Evolutionary conservation across 768 basidiomycete species (phyloP), one percentile per base, ranked within the genome.

Genomic region (Lyophyllum semitale): DNA sequence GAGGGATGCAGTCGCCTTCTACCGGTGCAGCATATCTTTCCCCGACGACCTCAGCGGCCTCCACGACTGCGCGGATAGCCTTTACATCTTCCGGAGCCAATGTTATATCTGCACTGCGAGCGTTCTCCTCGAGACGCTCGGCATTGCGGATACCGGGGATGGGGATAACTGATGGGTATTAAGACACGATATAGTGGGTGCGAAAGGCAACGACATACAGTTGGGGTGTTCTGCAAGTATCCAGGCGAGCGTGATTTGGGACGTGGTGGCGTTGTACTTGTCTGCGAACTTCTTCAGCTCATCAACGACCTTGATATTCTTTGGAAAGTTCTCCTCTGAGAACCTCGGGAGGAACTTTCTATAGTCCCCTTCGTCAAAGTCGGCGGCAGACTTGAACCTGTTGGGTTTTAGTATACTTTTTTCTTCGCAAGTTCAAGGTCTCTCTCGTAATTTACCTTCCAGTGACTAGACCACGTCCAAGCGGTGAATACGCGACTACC

Each of bases 211-310:
- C n/a, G 38, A n/a, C 58, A 46, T 45, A 63, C 62, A 55, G 37
- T 60, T 56, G 1, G 53, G 41, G 41, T 63, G 59, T 17, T 54
- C 53, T 7, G 75, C 72, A 5, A 81, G 65, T 8, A 80, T 64
- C 77, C 75, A 81, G 0, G 80, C 78, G 25, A 81, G 71, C 0
- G 72, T 66, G n/a, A 79, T 67, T 56, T 81, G 78, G 1, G 71
- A 73, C 1, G 75, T 47, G 2, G 77, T 75, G 11, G 72, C 75
- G 35, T 63, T 46, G 61, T 75, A 65, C 41, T 68, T 71, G 18
- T 54, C 56, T 9, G 68, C 75, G 30, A 78, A 67, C 48, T 51
- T 45, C 53, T 68, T 59, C 17, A 79, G 57, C 26, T 63, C 60
- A 30, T 73, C 66, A 5, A 68, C 75, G 20, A 77, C 52, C 8